Evolutionary conservation across 805 yeast species (phyloP), one percentile per base, ranked within the genome.

Genomic region (Saturnispora bothae): DNA sequence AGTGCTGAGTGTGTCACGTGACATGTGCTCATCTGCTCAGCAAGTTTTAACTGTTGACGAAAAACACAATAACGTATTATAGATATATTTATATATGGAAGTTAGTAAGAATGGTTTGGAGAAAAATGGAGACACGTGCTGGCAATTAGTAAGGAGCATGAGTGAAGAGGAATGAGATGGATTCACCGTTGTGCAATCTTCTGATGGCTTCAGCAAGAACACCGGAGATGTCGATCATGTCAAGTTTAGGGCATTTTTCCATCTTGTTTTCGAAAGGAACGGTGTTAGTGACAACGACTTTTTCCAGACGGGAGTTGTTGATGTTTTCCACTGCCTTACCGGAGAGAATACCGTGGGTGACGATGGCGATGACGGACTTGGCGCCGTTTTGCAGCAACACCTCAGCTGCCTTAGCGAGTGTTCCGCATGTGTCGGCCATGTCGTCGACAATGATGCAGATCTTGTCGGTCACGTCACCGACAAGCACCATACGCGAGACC

Each of bases 401-500:
- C 45, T 83, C 89, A 17, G 86, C 83, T 28, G 92, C 92, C 59
- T 82, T 83, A 38, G 79, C 83, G 46, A 83, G 63, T 15, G 94
- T 83, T 45, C 92, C 94, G 63, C 94, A 83, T 16, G 94, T 83
- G 56, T 83, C 94, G 33, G 92, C 92, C 86, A 83, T 83, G 58
- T 83, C 94, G 61, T 83, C 94, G 32, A 83, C 83, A 49, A 83
- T 73, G 39, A 83, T 65, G 63, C 92, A 83, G 35, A 76, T 67
- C 58, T 82, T 82, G 43, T 73, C 78, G 3, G 77, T 63, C 27
- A 83, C 94, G 61, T 83, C 92, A 53, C 94, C 94, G 36, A 83
- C 94, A 37, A 83, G 65, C 17, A 81, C 88, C 94, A 83, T 83
- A 54, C 81, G 68, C 30, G 83, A 75, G 28, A 83, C 88, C 55